phyloP scores from a whole-genome alignment of 768 basidiomycete species.

The Russula ochroleuca region DNA sequence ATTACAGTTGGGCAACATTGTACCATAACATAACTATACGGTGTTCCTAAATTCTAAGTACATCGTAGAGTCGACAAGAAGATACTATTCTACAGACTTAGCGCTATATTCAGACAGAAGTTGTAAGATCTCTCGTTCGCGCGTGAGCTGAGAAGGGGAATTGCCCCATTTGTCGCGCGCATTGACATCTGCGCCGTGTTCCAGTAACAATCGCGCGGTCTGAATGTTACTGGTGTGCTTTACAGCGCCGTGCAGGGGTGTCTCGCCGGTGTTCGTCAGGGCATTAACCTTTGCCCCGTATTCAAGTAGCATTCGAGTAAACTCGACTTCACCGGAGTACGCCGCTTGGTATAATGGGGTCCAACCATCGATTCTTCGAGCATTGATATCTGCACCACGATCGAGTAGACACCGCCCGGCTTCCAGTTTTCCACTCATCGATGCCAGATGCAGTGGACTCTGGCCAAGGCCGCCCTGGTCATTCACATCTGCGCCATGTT shows the following conservation, averaged over 20 bases:
- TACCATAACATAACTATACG: too few relatives aligned
- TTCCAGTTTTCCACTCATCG: background rate
- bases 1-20: too few relatives aligned
- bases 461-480: too few relatives aligned
- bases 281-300: background rate
- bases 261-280: accelerated
- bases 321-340: accelerated
- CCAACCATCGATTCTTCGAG: too few relatives aligned
- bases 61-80: too few relatives aligned
- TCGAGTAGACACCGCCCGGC: background rate
- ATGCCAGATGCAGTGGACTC: background rate
- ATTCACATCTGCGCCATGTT: too few relatives aligned
- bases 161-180: too few relatives aligned
- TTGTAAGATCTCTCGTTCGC: too few relatives aligned
- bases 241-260: background rate
- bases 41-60: too few relatives aligned
- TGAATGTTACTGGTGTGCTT: background rate
- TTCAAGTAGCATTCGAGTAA: background rate
- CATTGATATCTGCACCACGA: background rate
- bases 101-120: too few relatives aligned
- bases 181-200: background rate
- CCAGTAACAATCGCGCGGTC: background rate
- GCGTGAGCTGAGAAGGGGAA: too few relatives aligned
- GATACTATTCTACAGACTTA: too few relatives aligned
- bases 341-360: background rate